Evolutionary conservation across 83 land plant species (phyloP), one percentile per base, ranked within the genome.

Genomic region (Thuja plicata): DNA sequence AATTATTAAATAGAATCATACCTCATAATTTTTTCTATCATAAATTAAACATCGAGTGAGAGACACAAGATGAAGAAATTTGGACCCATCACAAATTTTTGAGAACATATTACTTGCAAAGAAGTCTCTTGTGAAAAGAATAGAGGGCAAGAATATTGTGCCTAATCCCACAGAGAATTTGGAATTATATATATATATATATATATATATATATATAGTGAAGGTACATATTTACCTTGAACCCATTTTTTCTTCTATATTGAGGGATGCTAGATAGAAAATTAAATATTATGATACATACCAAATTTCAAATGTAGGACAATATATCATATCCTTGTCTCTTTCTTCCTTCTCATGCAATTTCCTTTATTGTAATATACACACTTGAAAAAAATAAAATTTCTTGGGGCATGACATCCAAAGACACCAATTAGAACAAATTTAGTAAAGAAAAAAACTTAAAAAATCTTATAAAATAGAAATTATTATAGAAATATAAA

Each of bases 61-160:
- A 34, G 60, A 13, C 21, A 84, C 50, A 34, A 84, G 60, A 15
- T 84, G 37, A 13, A 84, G 60, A 84, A 84, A 84, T 84, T 32
- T 84, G 38, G 85, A 82, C 11, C 21, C 86, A 81, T 86, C 38
- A 32, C 87, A 87, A 17, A n/a, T 41, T 40, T 87, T 38, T n/a
- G 38, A 55, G 9, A 92, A 52, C 17, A 85, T 48, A 0, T 60
- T 38, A 30, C 90, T 89, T 1, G 77, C 46, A 52, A 93, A 81
- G 1, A 10, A 32, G 54, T 93, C 93, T 54, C 93, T 92, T 6
- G 88, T 80, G 24, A 93, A 87, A 73, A 93, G 88, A n/a, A 90
- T 17, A 0, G 89, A 52, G 43, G 89, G 78, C 19, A 70, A 82
- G 4, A 93, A 70, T 24, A 88, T 87, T 40, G 93, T 91, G 46